These are phyloP conservation scores for Actinomortierella wolfii DNA, from an alignment of 371 early-diverging fungal species.

Conservation along the genomic window DNA sequence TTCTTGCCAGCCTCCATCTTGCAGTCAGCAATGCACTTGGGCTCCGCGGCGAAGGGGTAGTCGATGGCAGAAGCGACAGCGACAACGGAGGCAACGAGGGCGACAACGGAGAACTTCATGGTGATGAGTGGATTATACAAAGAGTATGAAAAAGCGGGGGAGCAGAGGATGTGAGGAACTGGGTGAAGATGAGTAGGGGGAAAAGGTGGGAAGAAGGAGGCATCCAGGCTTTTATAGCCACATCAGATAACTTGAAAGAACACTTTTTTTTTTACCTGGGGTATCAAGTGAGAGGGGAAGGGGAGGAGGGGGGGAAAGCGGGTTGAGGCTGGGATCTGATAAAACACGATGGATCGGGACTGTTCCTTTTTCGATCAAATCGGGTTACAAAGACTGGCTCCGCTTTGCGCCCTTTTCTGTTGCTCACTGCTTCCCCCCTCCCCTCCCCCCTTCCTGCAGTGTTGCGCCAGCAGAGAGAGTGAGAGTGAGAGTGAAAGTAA, in stretches of 20 bases:
- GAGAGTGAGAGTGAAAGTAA: no score
- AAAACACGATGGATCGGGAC: neutral
- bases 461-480: no score
- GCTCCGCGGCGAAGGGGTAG: slow-evolving; percentile 25
- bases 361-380: no score
- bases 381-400: no score
- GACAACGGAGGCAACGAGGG: slow-evolving; percentile 9
- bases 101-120: slow-evolving; percentile 13
- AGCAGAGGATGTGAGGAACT: no score
- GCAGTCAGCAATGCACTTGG: slow-evolving; percentile 22
- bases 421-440: no score
- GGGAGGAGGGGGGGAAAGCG: neutral
- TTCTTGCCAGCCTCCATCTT: slow-evolving; percentile 15
- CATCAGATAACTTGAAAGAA: neutral
- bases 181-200: neutral
- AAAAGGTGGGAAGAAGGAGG: neutral
- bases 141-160: no score
- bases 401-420: no score
- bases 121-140: neutral
- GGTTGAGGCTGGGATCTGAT: neutral
- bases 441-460: no score
- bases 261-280: neutral
- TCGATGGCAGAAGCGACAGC: slow-evolving; percentile 17
- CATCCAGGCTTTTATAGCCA: neutral
- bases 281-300: neutral